Evolutionary conservation across 176 grass and related monocot genomes (phyloP).

Genomic region (Oryza meyeriana): DNA sequence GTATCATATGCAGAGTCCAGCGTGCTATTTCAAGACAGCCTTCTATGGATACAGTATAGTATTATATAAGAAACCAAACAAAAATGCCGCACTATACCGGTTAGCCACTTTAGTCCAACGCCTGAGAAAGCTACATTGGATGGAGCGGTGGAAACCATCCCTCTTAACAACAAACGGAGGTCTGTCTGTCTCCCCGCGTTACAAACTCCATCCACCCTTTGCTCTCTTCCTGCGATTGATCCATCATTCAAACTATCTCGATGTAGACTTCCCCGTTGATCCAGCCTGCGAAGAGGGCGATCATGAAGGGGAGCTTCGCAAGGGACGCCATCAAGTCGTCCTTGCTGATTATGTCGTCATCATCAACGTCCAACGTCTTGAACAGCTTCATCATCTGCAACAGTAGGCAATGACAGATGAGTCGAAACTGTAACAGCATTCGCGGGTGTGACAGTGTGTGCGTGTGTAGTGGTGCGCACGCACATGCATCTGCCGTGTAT

Average conservation of each 20-base stretch:
- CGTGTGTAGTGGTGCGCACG: too few relatives aligned
- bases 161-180: constrained; percentile 24
- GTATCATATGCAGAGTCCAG: neutral
- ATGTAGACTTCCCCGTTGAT: constrained; percentile 52
- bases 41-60: neutral
- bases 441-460: too few relatives aligned
- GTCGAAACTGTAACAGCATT: too few relatives aligned
- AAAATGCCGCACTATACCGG: constrained; percentile 6
- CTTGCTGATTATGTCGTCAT: constrained; percentile 54
- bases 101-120: constrained; percentile 18
- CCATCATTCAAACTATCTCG: constrained; percentile 52
- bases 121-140: neutral
- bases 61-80: neutral
- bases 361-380: constrained; percentile 47
- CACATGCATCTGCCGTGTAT: too few relatives aligned
- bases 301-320: constrained; percentile 62
- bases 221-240: neutral
- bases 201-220: neutral
- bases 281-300: constrained; percentile 58
- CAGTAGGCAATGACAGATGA: neutral
- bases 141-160: constrained; percentile 5
- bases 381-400: constrained; percentile 68
- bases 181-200: neutral
- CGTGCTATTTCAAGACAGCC: neutral
- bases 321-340: constrained; percentile 72